Conservation (phyloP, 208 protist species). For the Leishmania amazonensis region DNA sequence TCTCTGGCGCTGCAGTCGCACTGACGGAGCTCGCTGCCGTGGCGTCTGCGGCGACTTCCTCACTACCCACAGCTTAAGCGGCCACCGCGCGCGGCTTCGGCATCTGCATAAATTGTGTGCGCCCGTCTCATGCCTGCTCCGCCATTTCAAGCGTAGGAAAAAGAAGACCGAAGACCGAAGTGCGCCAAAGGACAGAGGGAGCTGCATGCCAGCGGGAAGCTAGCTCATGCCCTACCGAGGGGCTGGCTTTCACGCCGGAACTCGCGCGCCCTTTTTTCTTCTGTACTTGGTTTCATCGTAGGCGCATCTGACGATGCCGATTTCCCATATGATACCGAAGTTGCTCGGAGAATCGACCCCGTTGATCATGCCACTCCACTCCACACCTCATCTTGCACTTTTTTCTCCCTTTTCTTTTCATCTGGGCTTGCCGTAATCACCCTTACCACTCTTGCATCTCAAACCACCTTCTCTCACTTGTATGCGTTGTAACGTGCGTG, state of each 20-base stretch:
- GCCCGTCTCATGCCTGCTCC: not conserved
- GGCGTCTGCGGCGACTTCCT: not conserved
- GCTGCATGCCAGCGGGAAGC: not conserved
- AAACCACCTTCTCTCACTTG: not conserved
- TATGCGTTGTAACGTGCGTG: not conserved
- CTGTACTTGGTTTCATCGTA: not conserved
- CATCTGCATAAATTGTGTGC: not conserved
- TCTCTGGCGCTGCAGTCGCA: not conserved
- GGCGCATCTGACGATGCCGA: not conserved
- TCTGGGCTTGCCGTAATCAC: not conserved
- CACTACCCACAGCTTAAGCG: not conserved
- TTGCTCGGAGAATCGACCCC: not conserved
- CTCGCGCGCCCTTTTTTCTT: not conserved
- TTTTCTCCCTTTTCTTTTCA: not conserved
- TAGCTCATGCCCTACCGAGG: not conserved
- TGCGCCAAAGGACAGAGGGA: not conserved
- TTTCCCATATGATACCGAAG: not conserved
- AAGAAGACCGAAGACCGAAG: not conserved
- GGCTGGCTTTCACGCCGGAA: not conserved
- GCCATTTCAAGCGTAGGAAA: not conserved
- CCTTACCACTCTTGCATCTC: not conserved
- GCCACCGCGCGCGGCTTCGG: not conserved
- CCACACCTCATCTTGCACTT: not conserved
- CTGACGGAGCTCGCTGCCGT: not conserved
- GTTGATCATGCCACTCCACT: not conserved